Base-by-base conservation (phyloP, 352 stramenopile genomes). In the Pythium vanterpoolii region DNA sequence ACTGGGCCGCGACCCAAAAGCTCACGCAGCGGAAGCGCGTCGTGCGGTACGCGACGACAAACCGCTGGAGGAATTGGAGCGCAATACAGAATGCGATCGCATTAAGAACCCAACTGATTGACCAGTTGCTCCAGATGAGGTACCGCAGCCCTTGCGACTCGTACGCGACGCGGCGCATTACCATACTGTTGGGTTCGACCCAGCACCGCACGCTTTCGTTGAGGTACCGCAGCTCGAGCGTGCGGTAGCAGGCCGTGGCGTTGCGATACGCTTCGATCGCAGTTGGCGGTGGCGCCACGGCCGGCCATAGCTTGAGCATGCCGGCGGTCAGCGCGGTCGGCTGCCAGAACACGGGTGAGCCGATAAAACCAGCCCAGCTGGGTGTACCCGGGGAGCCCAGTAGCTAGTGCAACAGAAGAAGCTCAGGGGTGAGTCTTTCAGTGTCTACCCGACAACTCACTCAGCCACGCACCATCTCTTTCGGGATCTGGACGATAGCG, bases 41-140 rank as follows among this genome's bases (percentile, higher is more conserved):
- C 24, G 49, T 5, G 13, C 26, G 52, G 42, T 62, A 77, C 9
- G 60, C 63, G 18, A 34, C 28, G 19, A 63, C 52, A 24, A 77
- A 55, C 6, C 70, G 59, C 40, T 38, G 60, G 4, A 66, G 34
- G 43, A 71, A 77, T 7, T 54, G 46, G 1, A 62, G 6, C 7
- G 70, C 67, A 31, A 77, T 68, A 44, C 64, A 62, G 6, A 64
- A 11, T 4, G 63, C 67, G 33, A 74, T 75, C 13, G 46, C 30
- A 36, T 77, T 77, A 33, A 77, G 67, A 27, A 75, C 70, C 24
- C 72, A 52, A 8, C 67, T 73, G 47, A 73, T 73, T n/a, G 67
- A 73, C 70, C 70, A 77, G 48, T 71, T 75, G 46, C 70, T 75
- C 55, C 66, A 77, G 11, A 71, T 60, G 38, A 77, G 43, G 43